Conservation (phyloP, 768 basidiomycete genomes). For the Suillus occidentalis region DNA sequence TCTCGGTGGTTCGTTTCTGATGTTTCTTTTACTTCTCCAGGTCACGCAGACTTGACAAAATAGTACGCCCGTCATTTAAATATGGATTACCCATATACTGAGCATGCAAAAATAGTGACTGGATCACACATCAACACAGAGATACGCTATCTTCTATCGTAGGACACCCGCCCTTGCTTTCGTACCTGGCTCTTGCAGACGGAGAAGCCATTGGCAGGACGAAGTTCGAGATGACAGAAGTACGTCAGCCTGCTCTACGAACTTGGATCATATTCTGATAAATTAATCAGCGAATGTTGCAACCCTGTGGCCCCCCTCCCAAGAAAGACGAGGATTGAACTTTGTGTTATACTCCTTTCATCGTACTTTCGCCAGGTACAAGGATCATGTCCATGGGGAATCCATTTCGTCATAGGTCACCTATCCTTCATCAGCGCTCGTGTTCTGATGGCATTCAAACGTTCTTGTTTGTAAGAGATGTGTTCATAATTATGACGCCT, state of each 20-base stretch:
- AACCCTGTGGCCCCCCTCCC: constrained; percentile 92
- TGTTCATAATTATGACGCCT: background rate
- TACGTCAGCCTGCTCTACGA: constrained; percentile 28
- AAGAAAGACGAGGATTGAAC: constrained; percentile 77
- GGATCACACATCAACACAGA: constrained; percentile 96
- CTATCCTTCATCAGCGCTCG: background rate
- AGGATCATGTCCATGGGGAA: background rate
- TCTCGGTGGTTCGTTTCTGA: constrained; percentile 12
- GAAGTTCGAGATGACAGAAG: constrained; percentile 97
- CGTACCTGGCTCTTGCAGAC: constrained; percentile 91
- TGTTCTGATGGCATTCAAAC: background rate
- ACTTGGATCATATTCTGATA: constrained; percentile 22
- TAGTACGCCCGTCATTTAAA: constrained; percentile 59
- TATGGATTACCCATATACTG: constrained; percentile 18
- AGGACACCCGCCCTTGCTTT: constrained; percentile 83
- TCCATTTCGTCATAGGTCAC: background rate
- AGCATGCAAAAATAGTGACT: constrained; percentile 68
- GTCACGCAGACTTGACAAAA: constrained; percentile 95
- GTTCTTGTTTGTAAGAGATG: background rate
- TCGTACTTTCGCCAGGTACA: background rate
- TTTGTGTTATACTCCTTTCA: background rate
- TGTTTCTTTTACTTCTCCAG: constrained; percentile 37
- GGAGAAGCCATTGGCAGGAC: constrained; percentile 88
- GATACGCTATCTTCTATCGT: constrained; percentile 93
- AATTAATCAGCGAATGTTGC: constrained; percentile 75